Evolutionary conservation across 2,329 filamentous ascomycete species (phyloP), one percentile per base, ranked within the genome.

Genomic region (Monosporascus sp.): DNA sequence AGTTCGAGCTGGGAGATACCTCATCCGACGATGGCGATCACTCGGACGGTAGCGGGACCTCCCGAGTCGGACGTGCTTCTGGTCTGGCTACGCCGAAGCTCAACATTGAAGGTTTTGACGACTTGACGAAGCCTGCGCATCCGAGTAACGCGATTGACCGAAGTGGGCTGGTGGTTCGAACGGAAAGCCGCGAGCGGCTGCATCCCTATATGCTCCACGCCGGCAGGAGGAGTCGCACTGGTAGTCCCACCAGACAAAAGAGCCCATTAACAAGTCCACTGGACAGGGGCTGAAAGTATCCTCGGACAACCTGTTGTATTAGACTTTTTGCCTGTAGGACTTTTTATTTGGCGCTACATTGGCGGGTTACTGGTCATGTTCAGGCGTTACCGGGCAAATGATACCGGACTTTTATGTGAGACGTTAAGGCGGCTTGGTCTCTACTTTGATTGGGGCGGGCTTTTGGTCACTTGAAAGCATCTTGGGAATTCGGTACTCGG

Each of bases 141-240:
- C 62, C 63, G 14, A 61, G 64, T 17, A 77, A 74, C 51, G 77
- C 77, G 5, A 77, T 86, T 64, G 82, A 86, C 60, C 74, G 91
- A 40, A 85, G 82, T 47, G 92, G 92, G 1, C 69, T 97, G 58
- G 85, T 89, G 51, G 82, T 91, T 2, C 78, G 93, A 60, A 95
- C 89, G 0, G 93, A 97, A 67, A 96, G 91, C 67, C 79, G 91
- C 51, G 94, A 97, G 66, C 79, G 89, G 54, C 71, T 97, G 38
- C 77, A 80, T 17, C 79, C 82, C 16, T 77, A 79, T 53, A 76
- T 80, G 72, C 67, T 82, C 56, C 79, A 75, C 49, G 79, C 79
- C 2, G 81, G 82, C 24, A 70, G 82, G 68, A 74, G 81, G 66
- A 84, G 81, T 68, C 74, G 81, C 52, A 74, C 78, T 17, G 75